Percentiles rank a stretch among this genome's conserved stretches.
phyloP scores from a whole-genome alignment of 345 rosid genomes.

The Populus pruinosa region DNA sequence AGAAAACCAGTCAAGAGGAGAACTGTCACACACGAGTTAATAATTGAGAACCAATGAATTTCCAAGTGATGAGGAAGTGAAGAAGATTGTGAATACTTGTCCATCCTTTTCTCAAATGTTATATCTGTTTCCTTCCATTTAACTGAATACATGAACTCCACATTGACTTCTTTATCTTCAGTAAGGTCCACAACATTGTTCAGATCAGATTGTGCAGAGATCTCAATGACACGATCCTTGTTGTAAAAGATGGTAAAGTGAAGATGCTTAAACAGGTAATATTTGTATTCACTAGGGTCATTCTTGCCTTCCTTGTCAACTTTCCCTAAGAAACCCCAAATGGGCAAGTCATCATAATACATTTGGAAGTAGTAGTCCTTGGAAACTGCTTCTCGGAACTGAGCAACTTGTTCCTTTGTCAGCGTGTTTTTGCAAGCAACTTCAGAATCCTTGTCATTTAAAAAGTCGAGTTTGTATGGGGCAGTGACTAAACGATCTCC shows the following conservation, averaged over 20 bases:
- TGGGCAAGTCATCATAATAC: constrained; percentile 35
- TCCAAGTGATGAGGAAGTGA: constrained; percentile 34
- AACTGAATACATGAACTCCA: constrained; percentile 23
- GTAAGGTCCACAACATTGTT: constrained; percentile 23
- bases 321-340: constrained; percentile 34
- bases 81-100: constrained; percentile 28
- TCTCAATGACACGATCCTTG: constrained; percentile 32
- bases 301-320: constrained; percentile 27
- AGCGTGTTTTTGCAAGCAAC: constrained; percentile 23
- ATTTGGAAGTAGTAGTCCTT: constrained; percentile 34
- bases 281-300: constrained; percentile 27
- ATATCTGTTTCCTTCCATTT: constrained; percentile 33
- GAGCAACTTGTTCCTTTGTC: constrained; percentile 20
- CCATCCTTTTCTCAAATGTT: constrained; percentile 32
- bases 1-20: constrained; percentile 35
- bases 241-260: constrained; percentile 25
- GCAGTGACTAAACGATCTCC: constrained; percentile 32
- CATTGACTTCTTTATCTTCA: constrained; percentile 29
- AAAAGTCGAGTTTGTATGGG: constrained; percentile 27
- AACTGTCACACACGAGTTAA: constrained; percentile 31
- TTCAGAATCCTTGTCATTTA: constrained; percentile 20
- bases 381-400: constrained; percentile 22
- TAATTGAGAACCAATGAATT: constrained; percentile 35
- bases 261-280: constrained; percentile 26
- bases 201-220: constrained; percentile 17